Evolutionary conservation across 1,284 basidiomycete species (phyloP), one percentile per base, ranked within the genome.

Genomic region (Tilletia horrida): DNA sequence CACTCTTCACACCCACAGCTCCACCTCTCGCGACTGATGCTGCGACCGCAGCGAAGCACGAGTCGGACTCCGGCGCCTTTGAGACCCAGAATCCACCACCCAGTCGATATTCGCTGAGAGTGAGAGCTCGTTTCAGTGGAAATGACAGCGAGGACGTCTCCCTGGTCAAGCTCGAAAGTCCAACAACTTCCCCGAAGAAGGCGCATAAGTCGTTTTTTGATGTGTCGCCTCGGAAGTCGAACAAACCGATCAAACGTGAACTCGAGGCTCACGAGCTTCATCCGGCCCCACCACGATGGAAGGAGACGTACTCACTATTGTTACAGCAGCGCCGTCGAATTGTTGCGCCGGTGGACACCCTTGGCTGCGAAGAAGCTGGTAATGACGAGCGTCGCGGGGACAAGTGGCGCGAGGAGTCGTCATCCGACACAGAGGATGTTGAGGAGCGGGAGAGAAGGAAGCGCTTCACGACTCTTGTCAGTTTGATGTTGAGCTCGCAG

Each of bases 401-500:
- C 55, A 66, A 63, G 44, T 3, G 71, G 66, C n/a, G 43, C 6
- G 23, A 63, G 11, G 78, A 80, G 7, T 25, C 27, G 11, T 18
- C n/a, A 25, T 18, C 50, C 7, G 25, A 29, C 7, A 16, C 9
- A n/a, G 63, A 64, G 63, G 64, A 68, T 1, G 52, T 69, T 1
- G 69, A 76, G 31, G 76, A 74, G 0, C 50, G 63, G 4, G 71
- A 63, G 3, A 67, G 91, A 89, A 90, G 89, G 65, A 86, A 87
- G 61, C 87, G 93, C 1, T 90, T 93, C 67, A 86, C 91, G 3
- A 92, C 90, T 2, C 88, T 97, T 25, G 87, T 98, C 9, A 93
- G 93, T 2, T 86, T 98, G 64, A 97, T 97, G 92, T 87, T 97
- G 3, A 93, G 91, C 13, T 92, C 92, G 0, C 79, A 80, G 68